Evolutionary conservation across 164 flowering plant genomes (phyloP), one percentile per base, ranked within the genome.

Genomic region (Aristolochia contorta): DNA sequence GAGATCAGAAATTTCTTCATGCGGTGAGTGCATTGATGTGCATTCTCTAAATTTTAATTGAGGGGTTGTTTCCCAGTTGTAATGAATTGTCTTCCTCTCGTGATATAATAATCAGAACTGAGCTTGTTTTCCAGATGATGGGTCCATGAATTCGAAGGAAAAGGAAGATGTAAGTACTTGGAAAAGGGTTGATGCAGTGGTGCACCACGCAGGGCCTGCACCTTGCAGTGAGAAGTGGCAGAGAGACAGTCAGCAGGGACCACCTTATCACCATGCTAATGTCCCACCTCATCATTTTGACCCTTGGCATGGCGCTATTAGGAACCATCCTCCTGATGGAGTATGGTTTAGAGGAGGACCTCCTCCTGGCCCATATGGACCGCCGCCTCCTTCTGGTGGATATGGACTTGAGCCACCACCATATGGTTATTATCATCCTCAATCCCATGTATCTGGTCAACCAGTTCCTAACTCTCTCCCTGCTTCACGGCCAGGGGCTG

Each of bases 301-400:
- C 19, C 76, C 81, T 53, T 91, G 96, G 96, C 93, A 72, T 69
- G 93, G 86, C 64, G 54, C 75, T 41, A 65, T 80, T 23, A 76
- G 76, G 60, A 80, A 72, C 63, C 88, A 82, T 65, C 89, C 83
- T 67, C 88, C 82, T 43, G 79, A 79, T 74, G 96, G 87, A 50
- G 81, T 77, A 67, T 94, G 97, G 99, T 88, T 69, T 59, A 71
- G 96, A 75, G 74, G 72, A 10, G 90, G 85, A 54, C 96, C 87
- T 60, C 80, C 85, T 32, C 81, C 76, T 54, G 91, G 79, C 56
- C 87, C 89, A 10, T 94, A 76, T 79, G 89, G 86, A 25, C 56
- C 74, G 16, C 82, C 86, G 12, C 83, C 75, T 53, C 74, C 69
- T 71, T 90, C 87, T 59, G 84, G 89, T 71, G 82, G 80, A 63